Evolutionary conservation across 2,329 filamentous ascomycete genomes (phyloP).

Genomic region (Pseudocercospora cruenta): DNA sequence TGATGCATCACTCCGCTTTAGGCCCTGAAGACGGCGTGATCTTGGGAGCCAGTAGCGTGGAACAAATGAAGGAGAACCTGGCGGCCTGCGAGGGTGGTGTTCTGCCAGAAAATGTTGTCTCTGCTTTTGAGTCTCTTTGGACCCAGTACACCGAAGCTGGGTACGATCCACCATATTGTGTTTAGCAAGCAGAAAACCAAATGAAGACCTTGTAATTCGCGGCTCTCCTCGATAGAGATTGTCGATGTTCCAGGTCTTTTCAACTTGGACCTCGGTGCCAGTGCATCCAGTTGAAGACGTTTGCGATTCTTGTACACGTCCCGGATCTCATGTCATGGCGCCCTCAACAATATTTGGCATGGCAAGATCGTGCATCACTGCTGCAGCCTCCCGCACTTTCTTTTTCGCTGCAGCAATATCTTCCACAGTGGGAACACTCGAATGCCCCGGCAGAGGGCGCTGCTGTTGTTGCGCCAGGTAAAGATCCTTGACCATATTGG

Average conservation of each 20-base stretch:
- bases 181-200: slow-evolving; percentile 10
- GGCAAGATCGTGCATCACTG: slow-evolving; percentile 25
- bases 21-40: slow-evolving; percentile 44
- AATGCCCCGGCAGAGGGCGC: slow-evolving; percentile 20
- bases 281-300: not conserved
- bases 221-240: not conserved
- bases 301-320: not conserved
- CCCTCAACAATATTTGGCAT: slow-evolving; percentile 7
- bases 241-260: not conserved
- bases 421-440: slow-evolving; percentile 23
- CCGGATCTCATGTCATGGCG: not conserved
- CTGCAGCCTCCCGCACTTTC: slow-evolving; percentile 32
- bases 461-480: slow-evolving; percentile 29
- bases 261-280: not conserved
- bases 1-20: slow-evolving; percentile 49
- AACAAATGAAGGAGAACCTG: slow-evolving; percentile 40
- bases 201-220: not conserved
- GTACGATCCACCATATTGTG: slow-evolving; percentile 23
- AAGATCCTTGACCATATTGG: slow-evolving; percentile 30
- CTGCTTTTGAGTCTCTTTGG: slow-evolving; percentile 30
- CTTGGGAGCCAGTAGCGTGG: slow-evolving; percentile 41
- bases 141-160: slow-evolving; percentile 23
- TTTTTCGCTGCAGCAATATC: slow-evolving; percentile 30
- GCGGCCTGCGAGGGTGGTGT: slow-evolving; percentile 33
- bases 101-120: slow-evolving; percentile 31